These are phyloP conservation scores for Aspergillus tubingensis DNA, from an alignment of 2,329 filamentous ascomycete species.

Conservation along the genomic window DNA sequence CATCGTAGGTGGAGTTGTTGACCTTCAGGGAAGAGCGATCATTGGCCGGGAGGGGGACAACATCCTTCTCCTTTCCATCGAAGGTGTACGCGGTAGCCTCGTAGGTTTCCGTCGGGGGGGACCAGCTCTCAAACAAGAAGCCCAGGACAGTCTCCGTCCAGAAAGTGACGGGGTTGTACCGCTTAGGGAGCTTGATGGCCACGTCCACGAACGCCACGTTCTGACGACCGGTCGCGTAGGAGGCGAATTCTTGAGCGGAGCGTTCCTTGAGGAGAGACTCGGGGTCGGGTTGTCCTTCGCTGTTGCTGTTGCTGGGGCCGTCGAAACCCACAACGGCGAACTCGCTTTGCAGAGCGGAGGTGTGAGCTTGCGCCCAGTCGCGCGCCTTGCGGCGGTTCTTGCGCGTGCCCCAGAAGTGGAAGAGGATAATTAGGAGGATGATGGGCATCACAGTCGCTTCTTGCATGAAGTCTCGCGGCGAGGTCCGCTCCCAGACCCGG, in stretches of 20 bases:
- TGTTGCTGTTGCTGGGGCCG: slow-evolving; percentile 62
- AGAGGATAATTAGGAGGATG: slow-evolving; percentile 70
- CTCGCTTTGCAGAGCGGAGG: slow-evolving; percentile 71
- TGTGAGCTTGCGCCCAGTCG: slow-evolving; percentile 76
- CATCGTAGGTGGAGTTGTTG: slow-evolving; percentile 70
- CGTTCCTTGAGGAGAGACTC: slow-evolving; percentile 77
- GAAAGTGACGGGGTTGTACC: slow-evolving; percentile 76
- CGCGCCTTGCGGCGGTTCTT: slow-evolving; percentile 78
- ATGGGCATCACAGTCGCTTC: slow-evolving; percentile 80
- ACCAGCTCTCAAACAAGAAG: slow-evolving; percentile 78
- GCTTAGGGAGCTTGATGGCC: slow-evolving; percentile 77
- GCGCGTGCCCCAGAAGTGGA: slow-evolving; percentile 80
- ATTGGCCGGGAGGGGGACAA: slow-evolving; percentile 66
- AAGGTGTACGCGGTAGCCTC: slow-evolving; percentile 84
- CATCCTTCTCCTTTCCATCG: slow-evolving; percentile 82
- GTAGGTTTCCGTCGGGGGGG: slow-evolving; percentile 68
- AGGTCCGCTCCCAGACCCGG: slow-evolving; percentile 88
- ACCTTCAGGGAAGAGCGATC: slow-evolving; percentile 59
- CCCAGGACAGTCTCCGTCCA: slow-evolving; percentile 68
- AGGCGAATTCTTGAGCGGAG: slow-evolving; percentile 79
- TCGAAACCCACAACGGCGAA: slow-evolving; percentile 85
- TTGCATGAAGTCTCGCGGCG: slow-evolving; percentile 78
- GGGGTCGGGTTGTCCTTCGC: slow-evolving; percentile 48
- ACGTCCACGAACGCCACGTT: slow-evolving; percentile 91
- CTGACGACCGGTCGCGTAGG: slow-evolving; percentile 87